These are phyloP conservation scores for Nicotiana noctiflora DNA, from an alignment of 257 asterid genomes.

Conservation along the genomic window DNA sequence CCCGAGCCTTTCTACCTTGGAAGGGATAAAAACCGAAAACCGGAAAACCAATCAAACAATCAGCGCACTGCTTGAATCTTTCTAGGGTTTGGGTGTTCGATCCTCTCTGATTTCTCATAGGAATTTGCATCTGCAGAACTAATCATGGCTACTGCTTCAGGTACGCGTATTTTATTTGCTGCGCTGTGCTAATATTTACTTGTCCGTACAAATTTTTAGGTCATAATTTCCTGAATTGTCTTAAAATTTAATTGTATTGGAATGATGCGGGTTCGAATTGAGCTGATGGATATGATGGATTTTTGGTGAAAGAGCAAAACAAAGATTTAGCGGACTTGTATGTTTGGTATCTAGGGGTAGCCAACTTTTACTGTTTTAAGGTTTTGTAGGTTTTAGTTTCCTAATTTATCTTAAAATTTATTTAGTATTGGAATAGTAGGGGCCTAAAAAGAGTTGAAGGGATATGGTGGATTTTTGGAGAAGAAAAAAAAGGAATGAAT, in stretches of 20 bases:
- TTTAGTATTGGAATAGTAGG: too few relatives aligned
- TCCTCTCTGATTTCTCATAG: not conserved
- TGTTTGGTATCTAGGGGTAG: not conserved
- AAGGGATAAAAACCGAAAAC: not conserved
- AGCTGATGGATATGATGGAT: not conserved
- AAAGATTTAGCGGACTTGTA: not conserved
- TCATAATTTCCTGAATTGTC: not conserved
- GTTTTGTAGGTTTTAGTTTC: too few relatives aligned
- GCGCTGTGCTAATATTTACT: too few relatives aligned
- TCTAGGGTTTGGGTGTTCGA: not conserved
- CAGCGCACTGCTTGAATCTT: not conserved
- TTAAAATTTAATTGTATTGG: not conserved
- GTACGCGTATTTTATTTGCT: constrained; percentile 13
- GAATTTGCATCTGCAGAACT: not conserved
- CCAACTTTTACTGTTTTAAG: too few relatives aligned
- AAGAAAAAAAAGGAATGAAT: not conserved
- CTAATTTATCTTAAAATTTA: too few relatives aligned
- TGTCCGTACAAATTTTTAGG: too few relatives aligned
- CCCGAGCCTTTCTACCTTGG: not conserved
- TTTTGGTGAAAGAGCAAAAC: too few relatives aligned
- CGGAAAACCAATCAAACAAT: not conserved
- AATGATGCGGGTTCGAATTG: not conserved
- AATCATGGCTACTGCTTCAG: constrained; percentile 84
- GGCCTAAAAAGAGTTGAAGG: too few relatives aligned
- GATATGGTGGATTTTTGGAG: too few relatives aligned